A percentile compares a stretch with the other conserved stretches of the same genome.
phyloP scores from a whole-genome alignment of 83 land plant genomes.

The Thuja plicata region DNA sequence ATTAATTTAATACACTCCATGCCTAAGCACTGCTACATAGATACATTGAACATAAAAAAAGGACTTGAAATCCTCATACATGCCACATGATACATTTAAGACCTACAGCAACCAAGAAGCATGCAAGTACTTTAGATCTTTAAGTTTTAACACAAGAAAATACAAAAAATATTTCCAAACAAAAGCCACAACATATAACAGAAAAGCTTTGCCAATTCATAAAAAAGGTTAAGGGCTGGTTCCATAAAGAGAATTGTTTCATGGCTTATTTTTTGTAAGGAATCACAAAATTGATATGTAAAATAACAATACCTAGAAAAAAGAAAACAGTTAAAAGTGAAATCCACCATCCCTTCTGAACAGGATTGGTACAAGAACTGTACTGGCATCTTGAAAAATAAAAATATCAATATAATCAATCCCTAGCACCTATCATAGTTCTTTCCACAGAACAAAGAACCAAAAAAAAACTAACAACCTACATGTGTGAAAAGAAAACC shows the following conservation, averaged over 20 bases:
- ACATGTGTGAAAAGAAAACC: background rate
- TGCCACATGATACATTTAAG: background rate
- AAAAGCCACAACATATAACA: background rate
- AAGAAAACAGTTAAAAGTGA: background rate
- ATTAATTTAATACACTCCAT: background rate
- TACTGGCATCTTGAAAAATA: background rate
- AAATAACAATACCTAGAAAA: background rate
- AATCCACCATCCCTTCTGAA: background rate
- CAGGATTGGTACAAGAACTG: background rate
- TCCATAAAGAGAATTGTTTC: background rate
- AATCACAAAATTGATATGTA: background rate
- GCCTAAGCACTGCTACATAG: background rate
- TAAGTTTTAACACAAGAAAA: background rate
- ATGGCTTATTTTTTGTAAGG: background rate
- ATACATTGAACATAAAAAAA: background rate
- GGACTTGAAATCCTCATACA: background rate
- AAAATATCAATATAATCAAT: background rate
- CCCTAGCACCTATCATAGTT: background rate
- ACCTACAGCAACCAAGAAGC: background rate
- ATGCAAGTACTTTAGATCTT: background rate
- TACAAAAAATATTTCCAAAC: background rate
- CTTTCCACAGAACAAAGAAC: background rate
- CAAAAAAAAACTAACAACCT: background rate
- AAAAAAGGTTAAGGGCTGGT: background rate
- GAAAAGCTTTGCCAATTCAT: background rate